These are phyloP conservation scores for Talaromyces marneffei DNA, from an alignment of 2,329 filamentous ascomycete species.

Conservation along the genomic window DNA sequence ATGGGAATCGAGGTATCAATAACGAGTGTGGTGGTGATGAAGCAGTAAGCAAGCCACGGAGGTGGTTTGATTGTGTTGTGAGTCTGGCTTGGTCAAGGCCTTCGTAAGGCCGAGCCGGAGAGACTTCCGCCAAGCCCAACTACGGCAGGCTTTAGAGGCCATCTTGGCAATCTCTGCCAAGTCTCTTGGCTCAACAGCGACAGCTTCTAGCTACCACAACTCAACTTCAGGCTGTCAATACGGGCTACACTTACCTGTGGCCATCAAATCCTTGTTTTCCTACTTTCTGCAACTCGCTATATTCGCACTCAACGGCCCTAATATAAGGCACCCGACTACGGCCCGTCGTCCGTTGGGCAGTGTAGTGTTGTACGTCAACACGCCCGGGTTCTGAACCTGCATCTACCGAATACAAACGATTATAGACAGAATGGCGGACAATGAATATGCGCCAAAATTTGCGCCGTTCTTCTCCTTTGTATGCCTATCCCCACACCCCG, in stretches of 20 bases:
- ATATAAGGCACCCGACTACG: neutral
- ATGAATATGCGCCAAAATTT: conserved; percentile 55
- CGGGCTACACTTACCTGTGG: neutral
- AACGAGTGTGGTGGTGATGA: conserved; percentile 11
- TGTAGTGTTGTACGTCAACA: neutral
- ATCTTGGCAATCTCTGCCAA: conserved; percentile 14
- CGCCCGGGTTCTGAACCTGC: neutral
- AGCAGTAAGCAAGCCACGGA: conserved; percentile 15
- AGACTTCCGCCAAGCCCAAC: conserved; percentile 11
- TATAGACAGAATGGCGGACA: conserved; percentile 37
- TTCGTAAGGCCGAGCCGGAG: conserved; percentile 15
- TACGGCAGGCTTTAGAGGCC: conserved; percentile 16
- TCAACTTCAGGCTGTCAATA: neutral
- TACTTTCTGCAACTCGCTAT: neutral
- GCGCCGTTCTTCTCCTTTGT: conserved; percentile 65
- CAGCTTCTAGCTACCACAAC: neutral
- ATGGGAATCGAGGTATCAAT: neutral
- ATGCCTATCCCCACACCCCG: conserved; percentile 27
- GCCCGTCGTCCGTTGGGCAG: neutral
- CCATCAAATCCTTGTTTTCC: too few relatives aligned
- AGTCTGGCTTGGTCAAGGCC: conserved; percentile 20
- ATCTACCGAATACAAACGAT: conserved; percentile 4
- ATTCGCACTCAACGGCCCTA: neutral
- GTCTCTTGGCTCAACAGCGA: neutral
- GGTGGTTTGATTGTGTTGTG: conserved; percentile 21